Percentiles rank a stretch among this genome's conserved stretches.
phyloP scores from a whole-genome alignment of 2,329 filamentous ascomycete species.

The Diplodia intermedia region DNA sequence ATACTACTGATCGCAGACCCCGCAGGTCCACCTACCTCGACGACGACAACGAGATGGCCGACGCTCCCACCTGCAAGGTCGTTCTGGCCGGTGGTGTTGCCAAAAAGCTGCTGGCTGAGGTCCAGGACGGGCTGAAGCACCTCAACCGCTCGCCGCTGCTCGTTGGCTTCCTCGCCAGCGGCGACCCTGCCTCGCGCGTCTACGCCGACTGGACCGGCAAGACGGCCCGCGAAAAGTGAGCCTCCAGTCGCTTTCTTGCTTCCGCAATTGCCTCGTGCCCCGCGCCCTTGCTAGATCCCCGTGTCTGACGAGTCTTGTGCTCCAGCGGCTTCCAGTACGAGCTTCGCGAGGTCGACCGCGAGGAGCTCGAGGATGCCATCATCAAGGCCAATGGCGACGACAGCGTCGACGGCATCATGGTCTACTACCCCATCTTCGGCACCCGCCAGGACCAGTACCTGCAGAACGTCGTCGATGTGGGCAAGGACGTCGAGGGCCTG shows the following conservation, averaged over 20 bases:
- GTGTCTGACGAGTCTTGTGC: constrained; percentile 29
- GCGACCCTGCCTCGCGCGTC: constrained; percentile 86
- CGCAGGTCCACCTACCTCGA: not conserved
- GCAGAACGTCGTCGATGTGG: constrained; percentile 87
- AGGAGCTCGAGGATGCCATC: constrained; percentile 88
- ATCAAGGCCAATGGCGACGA: constrained; percentile 81
- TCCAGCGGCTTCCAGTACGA: constrained; percentile 82
- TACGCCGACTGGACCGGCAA: constrained; percentile 98
- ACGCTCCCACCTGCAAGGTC: constrained; percentile 78
- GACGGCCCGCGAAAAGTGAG: constrained; percentile 95
- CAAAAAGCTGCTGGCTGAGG: constrained; percentile 79
- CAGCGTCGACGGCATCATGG: constrained; percentile 84
- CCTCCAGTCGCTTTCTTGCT: constrained; percentile 33
- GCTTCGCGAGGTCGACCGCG: constrained; percentile 81
- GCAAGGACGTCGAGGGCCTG: constrained; percentile 95
- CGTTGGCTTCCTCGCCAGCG: constrained; percentile 90
- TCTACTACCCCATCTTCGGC: constrained; percentile 98
- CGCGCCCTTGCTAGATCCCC: constrained; percentile 9
- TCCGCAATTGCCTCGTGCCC: constrained; percentile 4
- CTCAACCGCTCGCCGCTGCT: constrained; percentile 78
- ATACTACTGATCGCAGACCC: constrained; percentile 12
- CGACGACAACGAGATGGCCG: constrained; percentile 34
- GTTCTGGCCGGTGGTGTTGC: constrained; percentile 87
- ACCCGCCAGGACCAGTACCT: constrained; percentile 91
- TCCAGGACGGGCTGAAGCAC: constrained; percentile 74